Evolutionary conservation across 805 yeast genomes (phyloP).

Genomic region (Pichia pseudocactophila): DNA sequence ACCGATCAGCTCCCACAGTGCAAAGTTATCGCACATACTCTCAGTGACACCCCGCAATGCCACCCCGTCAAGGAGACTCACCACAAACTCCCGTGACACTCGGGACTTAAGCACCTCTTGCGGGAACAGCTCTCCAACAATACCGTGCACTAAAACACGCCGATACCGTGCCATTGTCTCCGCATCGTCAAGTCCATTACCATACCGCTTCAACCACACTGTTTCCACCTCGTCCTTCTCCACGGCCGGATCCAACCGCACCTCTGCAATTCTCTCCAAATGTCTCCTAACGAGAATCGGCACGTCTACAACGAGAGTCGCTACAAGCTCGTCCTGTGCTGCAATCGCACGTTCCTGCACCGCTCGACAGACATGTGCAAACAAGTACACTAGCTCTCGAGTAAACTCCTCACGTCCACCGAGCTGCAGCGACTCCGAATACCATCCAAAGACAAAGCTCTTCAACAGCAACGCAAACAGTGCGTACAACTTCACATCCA

Average conservation of each 20-base stretch:
- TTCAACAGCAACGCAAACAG: conserved; percentile 37
- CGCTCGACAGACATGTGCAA: conserved; percentile 33
- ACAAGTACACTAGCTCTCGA: conserved; percentile 30
- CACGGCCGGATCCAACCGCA: background rate
- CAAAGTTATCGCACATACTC: conserved; percentile 43
- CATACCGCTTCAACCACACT: conserved; percentile 3
- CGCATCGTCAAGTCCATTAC: conserved; percentile 4
- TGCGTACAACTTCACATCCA: conserved; percentile 39
- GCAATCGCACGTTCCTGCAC: conserved; percentile 28
- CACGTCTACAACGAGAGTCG: conserved; percentile 4
- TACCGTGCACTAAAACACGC: conserved; percentile 25
- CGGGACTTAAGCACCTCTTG: conserved; percentile 32
- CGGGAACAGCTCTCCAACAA: conserved; percentile 32
- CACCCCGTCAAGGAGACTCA: conserved; percentile 34
- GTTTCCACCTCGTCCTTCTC: background rate
- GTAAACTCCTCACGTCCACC: conserved; percentile 33
- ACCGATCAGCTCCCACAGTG: conserved; percentile 37
- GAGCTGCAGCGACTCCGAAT: conserved; percentile 24
- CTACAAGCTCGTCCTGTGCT: conserved; percentile 2
- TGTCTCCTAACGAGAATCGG: conserved; percentile 1
- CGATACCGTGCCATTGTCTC: background rate
- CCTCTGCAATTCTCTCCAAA: background rate
- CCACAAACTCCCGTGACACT: conserved; percentile 31
- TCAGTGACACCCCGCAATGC: conserved; percentile 33
- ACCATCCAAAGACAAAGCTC: conserved; percentile 43